Conservation (phyloP, 148 eudicot genomes). For the Mesembryanthemum crystallinum region DNA sequence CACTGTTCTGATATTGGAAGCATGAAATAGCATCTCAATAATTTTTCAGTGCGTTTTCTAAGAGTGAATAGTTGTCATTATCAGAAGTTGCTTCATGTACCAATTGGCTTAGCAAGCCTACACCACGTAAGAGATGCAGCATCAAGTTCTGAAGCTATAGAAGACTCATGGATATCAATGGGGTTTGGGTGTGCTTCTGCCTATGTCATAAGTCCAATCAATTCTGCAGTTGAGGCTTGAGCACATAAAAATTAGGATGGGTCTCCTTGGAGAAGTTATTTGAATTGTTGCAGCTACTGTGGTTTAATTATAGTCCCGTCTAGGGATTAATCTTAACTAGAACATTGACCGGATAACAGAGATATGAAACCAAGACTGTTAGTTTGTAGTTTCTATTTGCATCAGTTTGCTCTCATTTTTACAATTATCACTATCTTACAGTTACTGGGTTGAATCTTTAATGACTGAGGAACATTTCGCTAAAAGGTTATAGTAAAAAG, state of each 20-base stretch:
- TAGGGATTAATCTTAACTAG: background rate
- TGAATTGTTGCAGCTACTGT: background rate
- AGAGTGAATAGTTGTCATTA: background rate
- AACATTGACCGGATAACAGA: background rate
- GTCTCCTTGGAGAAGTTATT: background rate
- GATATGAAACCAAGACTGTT: background rate
- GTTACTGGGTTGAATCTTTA: background rate
- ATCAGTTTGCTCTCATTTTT: background rate
- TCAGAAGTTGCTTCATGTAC: background rate
- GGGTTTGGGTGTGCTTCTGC: background rate
- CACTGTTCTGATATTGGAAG: background rate
- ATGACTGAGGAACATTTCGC: background rate
- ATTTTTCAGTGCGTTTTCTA: background rate
- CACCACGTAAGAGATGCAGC: background rate
- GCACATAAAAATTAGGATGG: background rate
- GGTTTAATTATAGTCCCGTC: background rate
- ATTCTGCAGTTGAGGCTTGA: slow-evolving; percentile 4
- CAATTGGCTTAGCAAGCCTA: background rate
- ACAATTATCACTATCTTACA: background rate
- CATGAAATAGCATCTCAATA: background rate
- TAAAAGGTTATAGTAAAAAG: background rate
- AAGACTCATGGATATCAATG: background rate
- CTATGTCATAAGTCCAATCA: background rate
- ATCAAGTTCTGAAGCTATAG: background rate
- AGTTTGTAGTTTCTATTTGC: background rate